A percentile compares a stretch with the other conserved stretches of the same genome.
These are phyloP conservation scores for Suhomyces sp. DNA, from an alignment of 805 yeast genomes.

Conservation along the genomic window DNA sequence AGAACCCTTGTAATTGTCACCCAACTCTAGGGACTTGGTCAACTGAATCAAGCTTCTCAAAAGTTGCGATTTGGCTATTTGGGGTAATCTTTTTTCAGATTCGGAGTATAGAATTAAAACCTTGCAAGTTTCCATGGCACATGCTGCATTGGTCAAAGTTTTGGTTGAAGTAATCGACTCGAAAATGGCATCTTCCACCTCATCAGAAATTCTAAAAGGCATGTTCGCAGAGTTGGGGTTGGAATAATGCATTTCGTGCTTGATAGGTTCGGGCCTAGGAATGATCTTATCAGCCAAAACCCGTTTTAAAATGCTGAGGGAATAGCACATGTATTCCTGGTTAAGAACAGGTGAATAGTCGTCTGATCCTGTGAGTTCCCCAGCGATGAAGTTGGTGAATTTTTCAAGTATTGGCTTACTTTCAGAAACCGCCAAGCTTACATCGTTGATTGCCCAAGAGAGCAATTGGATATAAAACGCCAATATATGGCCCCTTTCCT, in stretches of 20 bases:
- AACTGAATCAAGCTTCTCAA: constrained; percentile 46
- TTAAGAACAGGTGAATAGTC: constrained; percentile 16
- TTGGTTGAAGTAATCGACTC: constrained; percentile 40
- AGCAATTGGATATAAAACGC: constrained; percentile 13
- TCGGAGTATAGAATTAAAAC: constrained; percentile 53
- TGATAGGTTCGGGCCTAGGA: constrained; percentile 29
- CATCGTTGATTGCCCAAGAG: constrained; percentile 11
- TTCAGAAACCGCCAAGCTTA: constrained; percentile 6
- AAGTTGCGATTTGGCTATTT: constrained; percentile 46
- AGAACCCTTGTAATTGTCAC: not conserved
- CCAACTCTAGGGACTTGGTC: constrained; percentile 29
- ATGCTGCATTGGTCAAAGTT: constrained; percentile 38
- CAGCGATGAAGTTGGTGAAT: constrained; percentile 35
- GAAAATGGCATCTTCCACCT: constrained; percentile 35
- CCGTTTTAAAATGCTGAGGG: constrained; percentile 54
- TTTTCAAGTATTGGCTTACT: constrained; percentile 19
- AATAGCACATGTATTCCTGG: constrained; percentile 57
- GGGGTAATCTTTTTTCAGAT: constrained; percentile 35
- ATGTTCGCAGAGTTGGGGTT: constrained; percentile 15
- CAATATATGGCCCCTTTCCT: constrained; percentile 8
- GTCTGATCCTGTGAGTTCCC: constrained; percentile 20
- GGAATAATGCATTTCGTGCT: constrained; percentile 7
- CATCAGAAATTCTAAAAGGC: constrained; percentile 11
- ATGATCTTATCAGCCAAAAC: constrained; percentile 49
- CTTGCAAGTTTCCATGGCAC: constrained; percentile 55